phyloP scores from a whole-genome alignment of 805 yeast species.

The Myxozyma neotropica region DNA sequence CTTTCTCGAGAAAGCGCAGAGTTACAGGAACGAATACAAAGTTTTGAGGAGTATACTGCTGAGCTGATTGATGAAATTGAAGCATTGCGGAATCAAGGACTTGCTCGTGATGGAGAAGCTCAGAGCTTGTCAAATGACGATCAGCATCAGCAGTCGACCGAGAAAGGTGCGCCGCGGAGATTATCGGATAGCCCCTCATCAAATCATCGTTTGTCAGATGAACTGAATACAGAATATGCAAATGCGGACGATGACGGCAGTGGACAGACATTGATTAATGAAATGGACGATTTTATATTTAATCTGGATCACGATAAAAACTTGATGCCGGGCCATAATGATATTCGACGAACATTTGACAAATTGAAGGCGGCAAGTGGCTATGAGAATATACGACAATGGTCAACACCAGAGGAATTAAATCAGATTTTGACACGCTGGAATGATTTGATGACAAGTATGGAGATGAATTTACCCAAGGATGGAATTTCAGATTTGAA shows the following conservation, averaged over 20 bases:
- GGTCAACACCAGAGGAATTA: slow-evolving; percentile 20
- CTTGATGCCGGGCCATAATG: slow-evolving; percentile 11
- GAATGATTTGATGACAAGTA: neutral
- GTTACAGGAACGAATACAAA: slow-evolving; percentile 5
- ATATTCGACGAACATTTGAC: slow-evolving; percentile 18
- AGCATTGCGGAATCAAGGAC: neutral
- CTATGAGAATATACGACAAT: slow-evolving; percentile 6
- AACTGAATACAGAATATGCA: neutral
- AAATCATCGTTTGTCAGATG: slow-evolving; percentile 3
- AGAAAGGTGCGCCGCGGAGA: neutral
- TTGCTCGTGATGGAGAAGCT: neutral
- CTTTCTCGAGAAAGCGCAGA: slow-evolving; percentile 13
- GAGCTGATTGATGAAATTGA: slow-evolving; percentile 6
- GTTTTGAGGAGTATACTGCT: slow-evolving; percentile 1
- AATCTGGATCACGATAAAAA: neutral
- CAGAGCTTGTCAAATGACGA: neutral
- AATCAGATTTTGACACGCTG: neutral
- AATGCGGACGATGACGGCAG: neutral
- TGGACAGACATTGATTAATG: slow-evolving; percentile 12
- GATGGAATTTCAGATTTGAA: neutral
- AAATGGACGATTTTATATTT: neutral
- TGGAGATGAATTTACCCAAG: neutral
- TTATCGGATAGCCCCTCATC: neutral
- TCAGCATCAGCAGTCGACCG: neutral
- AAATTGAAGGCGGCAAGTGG: slow-evolving; percentile 7